Evolutionary conservation across 148 eudicot species (phyloP).

Genomic region (Chenopodium formosanum): DNA sequence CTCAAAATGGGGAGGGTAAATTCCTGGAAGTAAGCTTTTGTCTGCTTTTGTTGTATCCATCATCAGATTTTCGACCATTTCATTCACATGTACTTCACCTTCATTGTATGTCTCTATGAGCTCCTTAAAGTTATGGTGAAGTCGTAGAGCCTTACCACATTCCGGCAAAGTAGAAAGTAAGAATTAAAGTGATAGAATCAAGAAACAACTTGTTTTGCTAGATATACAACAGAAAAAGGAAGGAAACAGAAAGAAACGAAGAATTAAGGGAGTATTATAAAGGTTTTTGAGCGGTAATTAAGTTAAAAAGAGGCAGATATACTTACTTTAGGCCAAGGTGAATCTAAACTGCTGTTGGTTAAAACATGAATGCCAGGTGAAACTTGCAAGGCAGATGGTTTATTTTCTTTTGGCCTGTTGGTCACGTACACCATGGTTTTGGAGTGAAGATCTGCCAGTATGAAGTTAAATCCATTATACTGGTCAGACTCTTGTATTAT

Average conservation of each 20-base stretch:
- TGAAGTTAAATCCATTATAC: conserved; percentile 76
- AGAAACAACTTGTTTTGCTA: neutral
- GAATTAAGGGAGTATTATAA: neutral
- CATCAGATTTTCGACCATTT: conserved; percentile 63
- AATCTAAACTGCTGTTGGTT: conserved; percentile 73
- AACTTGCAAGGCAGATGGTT: conserved; percentile 39
- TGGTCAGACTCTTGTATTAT: conserved; percentile 48
- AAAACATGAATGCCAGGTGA: conserved; percentile 75
- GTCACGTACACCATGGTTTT: conserved; percentile 72
- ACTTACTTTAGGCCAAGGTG: conserved; percentile 79
- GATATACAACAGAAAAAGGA: neutral
- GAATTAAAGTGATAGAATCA: neutral
- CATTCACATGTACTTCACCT: conserved; percentile 37
- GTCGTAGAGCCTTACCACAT: conserved; percentile 50
- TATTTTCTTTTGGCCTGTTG: conserved; percentile 62
- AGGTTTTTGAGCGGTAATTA: neutral
- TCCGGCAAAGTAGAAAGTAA: neutral
- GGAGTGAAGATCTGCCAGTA: conserved; percentile 56
- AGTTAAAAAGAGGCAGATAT: neutral
- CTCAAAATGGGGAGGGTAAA: conserved; percentile 48
- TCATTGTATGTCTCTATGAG: conserved; percentile 30
- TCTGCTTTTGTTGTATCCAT: conserved; percentile 59
- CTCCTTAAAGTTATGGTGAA: conserved; percentile 48
- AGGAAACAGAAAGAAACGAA: neutral
- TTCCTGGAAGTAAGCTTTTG: conserved; percentile 44